Percentiles rank a stretch among this genome's conserved stretches.
Evolutionary conservation across 2,329 filamentous ascomycete genomes (phyloP).

Genomic region (Scedosporium boydii): DNA sequence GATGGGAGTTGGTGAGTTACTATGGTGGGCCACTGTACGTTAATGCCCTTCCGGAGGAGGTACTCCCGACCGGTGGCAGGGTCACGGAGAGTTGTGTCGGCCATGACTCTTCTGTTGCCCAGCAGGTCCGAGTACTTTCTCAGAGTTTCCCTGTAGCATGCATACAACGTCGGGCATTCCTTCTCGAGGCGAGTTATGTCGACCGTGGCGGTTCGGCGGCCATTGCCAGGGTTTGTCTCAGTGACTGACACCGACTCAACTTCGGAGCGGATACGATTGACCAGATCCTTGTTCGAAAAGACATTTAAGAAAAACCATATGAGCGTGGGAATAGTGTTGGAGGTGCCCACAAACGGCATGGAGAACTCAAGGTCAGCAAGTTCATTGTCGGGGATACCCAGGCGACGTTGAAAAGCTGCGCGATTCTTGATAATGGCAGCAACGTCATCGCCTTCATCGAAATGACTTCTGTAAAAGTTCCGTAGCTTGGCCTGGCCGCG

Average conservation of each 20-base stretch:
- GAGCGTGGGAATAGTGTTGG: conserved; percentile 26
- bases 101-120: conserved; percentile 26
- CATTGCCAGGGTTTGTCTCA: conserved; percentile 1
- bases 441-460: conserved; percentile 17
- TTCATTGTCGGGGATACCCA: conserved; percentile 18
- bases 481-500: conserved; percentile 16
- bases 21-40: conserved; percentile 26
- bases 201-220: conserved; percentile 16
- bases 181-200: conserved; percentile 24
- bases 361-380: conserved; percentile 20
- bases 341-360: conserved; percentile 19
- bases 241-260: conserved; percentile 12
- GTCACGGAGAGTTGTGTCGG: conserved; percentile 25
- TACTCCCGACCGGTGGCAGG: conserved; percentile 12
- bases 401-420: conserved; percentile 16
- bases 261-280: conserved; percentile 20
- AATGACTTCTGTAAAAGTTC: conserved; percentile 18
- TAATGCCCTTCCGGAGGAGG: conserved; percentile 15
- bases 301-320: conserved; percentile 26
- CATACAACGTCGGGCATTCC: conserved; percentile 28
- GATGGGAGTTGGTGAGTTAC: conserved; percentile 31
- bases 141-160: conserved; percentile 32
- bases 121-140: conserved; percentile 26
- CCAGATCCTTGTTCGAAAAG: conserved; percentile 16
- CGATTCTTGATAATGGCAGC: conserved; percentile 20